These are phyloP conservation scores for Globisporangium acanthophoron DNA, from an alignment of 352 stramenopile species.

Conservation along the genomic window DNA sequence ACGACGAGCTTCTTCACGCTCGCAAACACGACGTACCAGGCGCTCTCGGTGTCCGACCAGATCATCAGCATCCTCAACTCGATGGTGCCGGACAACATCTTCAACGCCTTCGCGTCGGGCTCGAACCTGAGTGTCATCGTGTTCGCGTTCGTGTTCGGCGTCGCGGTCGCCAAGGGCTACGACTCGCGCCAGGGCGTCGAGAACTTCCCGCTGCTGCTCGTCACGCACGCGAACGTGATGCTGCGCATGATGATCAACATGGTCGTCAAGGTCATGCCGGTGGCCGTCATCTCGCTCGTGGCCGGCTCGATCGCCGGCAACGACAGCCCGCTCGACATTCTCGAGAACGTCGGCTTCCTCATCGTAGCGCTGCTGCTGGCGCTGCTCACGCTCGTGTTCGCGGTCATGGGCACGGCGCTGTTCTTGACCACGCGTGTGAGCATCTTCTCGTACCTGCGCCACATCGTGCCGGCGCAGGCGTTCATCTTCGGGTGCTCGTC, in stretches of 20 bases:
- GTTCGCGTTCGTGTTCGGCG: slow-evolving; percentile 65
- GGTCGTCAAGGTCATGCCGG: slow-evolving; percentile 56
- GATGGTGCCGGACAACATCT: slow-evolving; percentile 70
- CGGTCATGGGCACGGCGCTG: slow-evolving; percentile 42
- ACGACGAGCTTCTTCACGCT: slow-evolving; percentile 37
- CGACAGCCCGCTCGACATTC: slow-evolving; percentile 29
- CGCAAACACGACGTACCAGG: slow-evolving; percentile 27
- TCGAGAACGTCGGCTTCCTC: slow-evolving; percentile 49
- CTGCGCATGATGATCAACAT: slow-evolving; percentile 71
- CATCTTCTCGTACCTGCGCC: slow-evolving; percentile 60
- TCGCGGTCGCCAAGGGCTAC: slow-evolving; percentile 57
- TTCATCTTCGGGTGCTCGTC: slow-evolving; percentile 79
- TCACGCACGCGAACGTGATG: slow-evolving; percentile 59
- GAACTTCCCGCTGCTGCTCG: slow-evolving; percentile 64
- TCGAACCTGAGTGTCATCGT: slow-evolving; percentile 67
- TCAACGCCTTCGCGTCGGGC: slow-evolving; percentile 45
- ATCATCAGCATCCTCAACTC: slow-evolving; percentile 60
- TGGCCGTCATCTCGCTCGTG: slow-evolving; percentile 73
- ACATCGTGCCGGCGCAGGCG: slow-evolving; percentile 67
- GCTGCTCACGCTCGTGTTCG: slow-evolving; percentile 42
- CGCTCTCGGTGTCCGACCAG: slow-evolving; percentile 59
- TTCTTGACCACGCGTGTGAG: slow-evolving; percentile 52
- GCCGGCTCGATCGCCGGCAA: slow-evolving; percentile 57
- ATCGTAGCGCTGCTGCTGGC: slow-evolving; percentile 38
- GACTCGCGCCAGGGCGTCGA: slow-evolving; percentile 41